phyloP scores from a whole-genome alignment of 139 green algal genomes.

The Picochlorum costavermella region DNA sequence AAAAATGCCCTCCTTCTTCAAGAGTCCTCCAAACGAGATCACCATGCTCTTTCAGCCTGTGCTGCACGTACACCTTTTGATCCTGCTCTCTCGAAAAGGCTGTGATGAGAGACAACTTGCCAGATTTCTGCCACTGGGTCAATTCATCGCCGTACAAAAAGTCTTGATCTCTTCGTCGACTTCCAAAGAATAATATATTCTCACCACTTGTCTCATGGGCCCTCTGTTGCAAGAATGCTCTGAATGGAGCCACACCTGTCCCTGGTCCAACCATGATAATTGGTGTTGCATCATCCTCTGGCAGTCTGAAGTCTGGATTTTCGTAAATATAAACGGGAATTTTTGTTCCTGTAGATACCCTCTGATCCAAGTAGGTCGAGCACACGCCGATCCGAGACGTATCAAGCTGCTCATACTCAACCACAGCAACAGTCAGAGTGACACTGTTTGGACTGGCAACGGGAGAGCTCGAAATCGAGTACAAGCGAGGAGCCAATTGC shows the following conservation, averaged over 20 bases:
- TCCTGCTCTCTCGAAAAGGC: constrained; percentile 76
- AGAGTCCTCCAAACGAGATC: constrained; percentile 66
- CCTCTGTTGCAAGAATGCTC: constrained; percentile 54
- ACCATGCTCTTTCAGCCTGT: constrained; percentile 58
- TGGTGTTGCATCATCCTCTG: constrained; percentile 40
- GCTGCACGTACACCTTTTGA: constrained; percentile 95
- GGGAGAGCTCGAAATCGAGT: constrained; percentile 67
- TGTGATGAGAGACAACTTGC: constrained; percentile 54
- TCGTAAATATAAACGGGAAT: constrained; percentile 65
- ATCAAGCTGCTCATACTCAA: constrained; percentile 52
- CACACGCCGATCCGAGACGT: constrained; percentile 54
- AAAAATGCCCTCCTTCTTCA: constrained; percentile 65
- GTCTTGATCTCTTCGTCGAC: constrained; percentile 69
- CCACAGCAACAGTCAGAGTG: constrained; percentile 53
- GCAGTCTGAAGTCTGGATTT: constrained; percentile 84
- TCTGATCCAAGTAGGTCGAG: constrained; percentile 58
- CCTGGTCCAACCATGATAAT: constrained; percentile 90
- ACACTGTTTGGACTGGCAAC: constrained; percentile 26
- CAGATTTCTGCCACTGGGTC: constrained; percentile 44
- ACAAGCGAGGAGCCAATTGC: constrained; percentile 76
- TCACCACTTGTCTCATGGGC: constrained; percentile 7
- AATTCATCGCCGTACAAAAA: constrained; percentile 70
- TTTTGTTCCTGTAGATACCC: constrained; percentile 24
- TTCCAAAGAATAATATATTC: constrained; percentile 78
- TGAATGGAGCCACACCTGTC: constrained; percentile 85